Conservation (phyloP, 176 grass and related monocot species). For the Luzula sylvatica region DNA sequence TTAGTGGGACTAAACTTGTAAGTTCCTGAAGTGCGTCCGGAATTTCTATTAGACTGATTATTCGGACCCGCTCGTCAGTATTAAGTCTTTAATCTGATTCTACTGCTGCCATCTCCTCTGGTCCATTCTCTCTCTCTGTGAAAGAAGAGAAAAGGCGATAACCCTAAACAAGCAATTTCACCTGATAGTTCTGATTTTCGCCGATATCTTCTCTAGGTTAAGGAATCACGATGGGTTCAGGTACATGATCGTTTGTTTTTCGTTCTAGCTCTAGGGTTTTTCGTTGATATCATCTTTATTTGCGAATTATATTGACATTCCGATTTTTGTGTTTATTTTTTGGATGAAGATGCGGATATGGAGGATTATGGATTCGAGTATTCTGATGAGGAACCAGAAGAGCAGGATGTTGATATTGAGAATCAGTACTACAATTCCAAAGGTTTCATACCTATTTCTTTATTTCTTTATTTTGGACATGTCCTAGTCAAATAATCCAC, state of each 20-base stretch:
- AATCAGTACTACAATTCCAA: constrained; percentile 99
- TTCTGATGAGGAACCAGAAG: constrained; percentile 89
- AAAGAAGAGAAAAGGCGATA: not conserved
- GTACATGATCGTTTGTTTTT: constrained; percentile 14
- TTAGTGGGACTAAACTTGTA: no score
- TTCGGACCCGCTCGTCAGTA: no score
- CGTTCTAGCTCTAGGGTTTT: constrained; percentile 1
- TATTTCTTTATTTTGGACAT: not conserved
- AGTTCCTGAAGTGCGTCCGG: no score
- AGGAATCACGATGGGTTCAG: constrained; percentile 46
- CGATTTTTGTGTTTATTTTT: constrained; percentile 10
- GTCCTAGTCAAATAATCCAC: not conserved
- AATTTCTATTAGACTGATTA: no score
- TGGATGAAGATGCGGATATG: constrained; percentile 80
- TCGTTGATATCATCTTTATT: not conserved
- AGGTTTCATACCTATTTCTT: constrained; percentile 40
- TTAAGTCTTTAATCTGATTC: no score
- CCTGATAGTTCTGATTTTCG: not conserved
- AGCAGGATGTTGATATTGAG: constrained; percentile 99
- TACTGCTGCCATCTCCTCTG: no score
- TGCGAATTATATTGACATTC: not conserved
- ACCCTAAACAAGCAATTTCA: not conserved
- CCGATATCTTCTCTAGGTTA: not conserved
- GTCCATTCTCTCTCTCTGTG: no score
- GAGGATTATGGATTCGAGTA: constrained; percentile 99